Base-by-base conservation (phyloP, 805 yeast genomes). In the Candida methanosorbosa region DNA sequence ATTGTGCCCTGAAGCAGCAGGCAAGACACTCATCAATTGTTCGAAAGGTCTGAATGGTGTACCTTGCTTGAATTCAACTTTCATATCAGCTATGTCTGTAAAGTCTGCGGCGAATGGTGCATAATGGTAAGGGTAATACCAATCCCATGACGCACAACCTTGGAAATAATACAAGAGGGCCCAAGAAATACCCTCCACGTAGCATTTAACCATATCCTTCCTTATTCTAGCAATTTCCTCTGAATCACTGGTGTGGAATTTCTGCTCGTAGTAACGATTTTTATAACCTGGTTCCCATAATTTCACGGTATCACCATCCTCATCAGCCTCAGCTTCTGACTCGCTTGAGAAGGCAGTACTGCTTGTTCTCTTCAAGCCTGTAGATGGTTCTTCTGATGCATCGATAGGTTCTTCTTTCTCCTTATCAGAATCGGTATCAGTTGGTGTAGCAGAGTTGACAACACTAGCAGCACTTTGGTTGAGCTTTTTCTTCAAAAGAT, bases 141-240 rank as follows among this genome's bases (percentile, higher is more conserved):
- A 92, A 36, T 79, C 79, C 99, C 99, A 92, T 0, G 97, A 90
- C 0, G 95, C 95, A 61, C 97, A 90, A 2, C 97, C 97, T 58
- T 92, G 97, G 57, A 85, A 90, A 60, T 92, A 92, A 56, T 92
- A 92, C 35, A 85, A 60, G 43, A 92, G 65, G 2, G 81, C 95
- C 99, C 99, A 92, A n/a, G 95, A 77, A 4, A 92, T 82, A 41
- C 99, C 99, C 57, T 90, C 96, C 36, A 92, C 70, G 51, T 92
- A 92, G 32, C 77, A 71, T 36, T 65, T 63, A 0, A 79, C 86
- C 49, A 92, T 77, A 30, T 69, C 65, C 41, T 68, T 70, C 29
- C 78, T 69, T 16, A 73, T 63, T 15, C 63, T 59, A 2, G 68
- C 65, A 30, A 81, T 69, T 33, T 68, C 73, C 31, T 75, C 79